These are phyloP conservation scores for Xylaria sp. DNA, from an alignment of 2,329 filamentous ascomycete species.

Conservation along the genomic window DNA sequence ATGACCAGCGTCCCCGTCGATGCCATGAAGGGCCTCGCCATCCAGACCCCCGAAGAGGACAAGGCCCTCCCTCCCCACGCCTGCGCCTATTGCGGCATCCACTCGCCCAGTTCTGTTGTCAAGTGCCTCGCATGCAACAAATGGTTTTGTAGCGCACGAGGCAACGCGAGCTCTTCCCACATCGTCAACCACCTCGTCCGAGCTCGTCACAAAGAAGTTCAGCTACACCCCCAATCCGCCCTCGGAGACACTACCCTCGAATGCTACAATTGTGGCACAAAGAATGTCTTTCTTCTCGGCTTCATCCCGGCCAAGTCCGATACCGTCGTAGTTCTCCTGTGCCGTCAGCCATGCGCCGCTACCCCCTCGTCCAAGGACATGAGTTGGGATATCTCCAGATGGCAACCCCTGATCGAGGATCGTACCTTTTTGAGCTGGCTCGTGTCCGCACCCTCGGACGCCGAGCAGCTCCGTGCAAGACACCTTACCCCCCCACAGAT, in stretches of 20 bases:
- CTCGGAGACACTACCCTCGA: constrained; percentile 96
- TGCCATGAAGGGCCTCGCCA: constrained; percentile 72
- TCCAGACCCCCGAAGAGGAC: constrained; percentile 75
- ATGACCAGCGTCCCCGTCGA: constrained; percentile 84
- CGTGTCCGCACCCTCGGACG: constrained; percentile 86
- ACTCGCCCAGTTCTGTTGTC: constrained; percentile 93
- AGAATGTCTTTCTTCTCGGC: constrained; percentile 96
- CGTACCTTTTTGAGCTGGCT: constrained; percentile 96
- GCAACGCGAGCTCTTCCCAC: constrained; percentile 95
- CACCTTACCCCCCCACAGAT: constrained; percentile 95
- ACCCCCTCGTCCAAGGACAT: constrained; percentile 98
- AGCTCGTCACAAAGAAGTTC: constrained; percentile 97
- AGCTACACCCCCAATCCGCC: constrained; percentile 91
- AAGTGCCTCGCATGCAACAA: constrained; percentile 96
- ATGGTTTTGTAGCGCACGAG: constrained; percentile 98
- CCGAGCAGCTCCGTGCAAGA: constrained; percentile 93
- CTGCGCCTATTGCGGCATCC: constrained; percentile 98
- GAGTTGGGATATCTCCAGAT: constrained; percentile 98
- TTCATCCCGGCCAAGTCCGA: constrained; percentile 99
- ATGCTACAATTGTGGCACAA: constrained; percentile 99
- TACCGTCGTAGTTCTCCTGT: constrained; percentile 95
- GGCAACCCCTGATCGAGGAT: constrained; percentile 97
- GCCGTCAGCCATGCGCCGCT: constrained; percentile 94
- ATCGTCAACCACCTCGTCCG: constrained; percentile 98
- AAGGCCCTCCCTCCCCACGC: constrained; percentile 93